A percentile compares a stretch with the other conserved stretches of the same genome.
phyloP scores from a whole-genome alignment of 139 green algal species.

The Deuterostichococcus epilithicus region DNA sequence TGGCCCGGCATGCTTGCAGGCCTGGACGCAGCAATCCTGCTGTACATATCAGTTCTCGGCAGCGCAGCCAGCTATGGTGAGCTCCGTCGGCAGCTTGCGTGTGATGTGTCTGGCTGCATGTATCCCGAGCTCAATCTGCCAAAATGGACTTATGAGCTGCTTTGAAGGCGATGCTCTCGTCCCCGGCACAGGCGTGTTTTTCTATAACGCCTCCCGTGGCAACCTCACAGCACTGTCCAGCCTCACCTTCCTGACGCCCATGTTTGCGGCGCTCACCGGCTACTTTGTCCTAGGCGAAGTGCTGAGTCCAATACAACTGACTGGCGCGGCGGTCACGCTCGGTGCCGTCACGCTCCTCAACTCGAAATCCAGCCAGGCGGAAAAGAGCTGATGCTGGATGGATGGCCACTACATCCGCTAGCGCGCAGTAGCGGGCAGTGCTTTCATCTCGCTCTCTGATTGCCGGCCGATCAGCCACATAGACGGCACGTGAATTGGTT shows the following conservation, averaged over 20 bases:
- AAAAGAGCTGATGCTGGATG: no score
- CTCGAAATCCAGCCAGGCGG: background rate
- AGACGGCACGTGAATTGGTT: no score
- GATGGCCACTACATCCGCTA: no score
- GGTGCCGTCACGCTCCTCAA: constrained; percentile 79
- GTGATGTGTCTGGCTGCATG: no score
- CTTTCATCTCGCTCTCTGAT: no score
- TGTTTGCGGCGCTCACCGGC: constrained; percentile 79
- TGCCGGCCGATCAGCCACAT: no score
- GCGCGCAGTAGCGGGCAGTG: no score
- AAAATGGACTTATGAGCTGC: no score
- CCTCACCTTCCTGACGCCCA: constrained; percentile 95
- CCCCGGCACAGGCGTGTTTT: constrained; percentile 66
- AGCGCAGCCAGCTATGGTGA: constrained; percentile 83
- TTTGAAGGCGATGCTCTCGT: no score
- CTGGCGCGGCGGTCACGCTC: constrained; percentile 82
- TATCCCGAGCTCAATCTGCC: background rate
- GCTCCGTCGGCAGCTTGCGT: constrained; percentile 39
- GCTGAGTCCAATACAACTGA: constrained; percentile 79
- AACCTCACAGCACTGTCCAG: constrained; percentile 85
- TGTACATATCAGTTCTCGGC: constrained; percentile 88
- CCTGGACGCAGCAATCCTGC: constrained; percentile 26
- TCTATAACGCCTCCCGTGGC: constrained; percentile 63
- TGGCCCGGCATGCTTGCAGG: constrained; percentile 16
- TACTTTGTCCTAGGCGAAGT: constrained; percentile 83